Evolutionary conservation across 768 basidiomycete genomes (phyloP).

Genomic region (Asterophora parasitica): DNA sequence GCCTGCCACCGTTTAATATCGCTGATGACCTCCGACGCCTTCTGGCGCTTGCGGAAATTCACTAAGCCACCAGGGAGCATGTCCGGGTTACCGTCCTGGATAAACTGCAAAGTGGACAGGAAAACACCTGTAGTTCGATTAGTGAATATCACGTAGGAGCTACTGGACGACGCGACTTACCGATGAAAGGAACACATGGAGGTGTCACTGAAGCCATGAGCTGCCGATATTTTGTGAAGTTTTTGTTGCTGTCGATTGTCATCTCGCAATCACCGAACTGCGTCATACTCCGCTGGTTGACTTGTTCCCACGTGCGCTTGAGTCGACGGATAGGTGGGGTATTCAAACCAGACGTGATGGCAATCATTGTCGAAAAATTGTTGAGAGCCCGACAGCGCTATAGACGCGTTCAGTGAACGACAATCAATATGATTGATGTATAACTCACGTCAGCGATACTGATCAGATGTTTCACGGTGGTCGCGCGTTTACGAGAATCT

Average conservation of each 20-base stretch:
- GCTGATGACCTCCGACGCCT: conserved; percentile 92
- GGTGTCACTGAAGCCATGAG: conserved; percentile 79
- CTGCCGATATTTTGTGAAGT: conserved; percentile 88
- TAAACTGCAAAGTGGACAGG: conserved; percentile 94
- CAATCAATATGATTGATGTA: conserved; percentile 4
- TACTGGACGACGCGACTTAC: conserved; percentile 40
- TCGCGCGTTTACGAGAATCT: conserved; percentile 79
- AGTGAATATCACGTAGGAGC: conserved; percentile 3
- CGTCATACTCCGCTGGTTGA: conserved; percentile 68
- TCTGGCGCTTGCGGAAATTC: conserved; percentile 94
- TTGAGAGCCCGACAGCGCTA: conserved; percentile 86
- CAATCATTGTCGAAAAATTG: conserved; percentile 97
- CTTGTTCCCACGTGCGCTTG: conserved; percentile 91
- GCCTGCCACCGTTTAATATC: conserved; percentile 97
- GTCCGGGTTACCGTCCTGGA: conserved; percentile 94
- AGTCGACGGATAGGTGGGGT: conserved; percentile 89
- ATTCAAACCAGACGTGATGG: conserved; percentile 90
- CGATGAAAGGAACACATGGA: conserved; percentile 96
- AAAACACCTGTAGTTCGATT: conserved; percentile 67
- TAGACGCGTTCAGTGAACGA: not conserved
- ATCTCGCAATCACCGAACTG: conserved; percentile 78
- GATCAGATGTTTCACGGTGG: conserved; percentile 86
- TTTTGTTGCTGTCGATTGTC: conserved; percentile 90
- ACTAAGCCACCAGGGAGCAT: conserved; percentile 72
- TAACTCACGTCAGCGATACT: conserved; percentile 79